phyloP scores from a whole-genome alignment of 2,329 filamentous ascomycete genomes.

The Teratosphaeriaceae sp. region DNA sequence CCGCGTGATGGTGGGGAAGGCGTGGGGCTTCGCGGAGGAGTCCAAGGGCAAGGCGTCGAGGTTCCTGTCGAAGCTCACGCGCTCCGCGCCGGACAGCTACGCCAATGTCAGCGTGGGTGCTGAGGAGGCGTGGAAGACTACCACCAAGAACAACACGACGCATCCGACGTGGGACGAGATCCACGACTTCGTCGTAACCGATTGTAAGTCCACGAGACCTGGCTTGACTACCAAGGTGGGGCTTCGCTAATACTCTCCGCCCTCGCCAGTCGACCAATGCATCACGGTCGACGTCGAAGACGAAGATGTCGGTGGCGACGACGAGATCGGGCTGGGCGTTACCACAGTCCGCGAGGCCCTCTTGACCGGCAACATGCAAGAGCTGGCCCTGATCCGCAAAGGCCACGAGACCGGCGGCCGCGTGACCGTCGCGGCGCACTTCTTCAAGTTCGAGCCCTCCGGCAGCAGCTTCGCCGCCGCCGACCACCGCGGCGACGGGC shows the following conservation, averaged over 20 bases:
- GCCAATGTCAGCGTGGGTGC: slow-evolving; percentile 39
- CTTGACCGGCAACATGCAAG: slow-evolving; percentile 36
- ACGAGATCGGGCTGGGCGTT: slow-evolving; percentile 39
- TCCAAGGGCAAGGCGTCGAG: slow-evolving; percentile 35
- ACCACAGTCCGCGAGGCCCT: slow-evolving; percentile 39
- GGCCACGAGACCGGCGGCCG: slow-evolving; percentile 32
- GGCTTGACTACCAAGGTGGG: too few relatives aligned
- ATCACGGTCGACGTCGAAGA: slow-evolving; percentile 40
- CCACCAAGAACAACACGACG: slow-evolving; percentile 36
- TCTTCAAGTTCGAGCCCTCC: slow-evolving; percentile 37
- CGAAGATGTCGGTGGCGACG: slow-evolving; percentile 37
- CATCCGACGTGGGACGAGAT: slow-evolving; percentile 44
- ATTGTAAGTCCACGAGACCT: too few relatives aligned
- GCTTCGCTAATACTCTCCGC: too few relatives aligned
- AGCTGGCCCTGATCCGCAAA: slow-evolving; percentile 34
- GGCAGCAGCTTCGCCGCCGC: slow-evolving; percentile 26
- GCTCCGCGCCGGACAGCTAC: slow-evolving; percentile 44
- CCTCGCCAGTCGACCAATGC: slow-evolving; percentile 39
- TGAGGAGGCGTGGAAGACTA: slow-evolving; percentile 39
- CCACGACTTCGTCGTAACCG: slow-evolving; percentile 42
- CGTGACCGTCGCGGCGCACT: slow-evolving; percentile 34
- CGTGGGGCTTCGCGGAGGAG: slow-evolving; percentile 32
- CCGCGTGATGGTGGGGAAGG: slow-evolving; percentile 39
- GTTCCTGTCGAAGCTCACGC: slow-evolving; percentile 38
- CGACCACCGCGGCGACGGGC: slow-evolving; percentile 22